Evolutionary conservation across 225 moss, liverwort and hornwort species (phyloP), one percentile per base, ranked within the genome.

Genomic region (Rhytidiadelphus loreus): DNA sequence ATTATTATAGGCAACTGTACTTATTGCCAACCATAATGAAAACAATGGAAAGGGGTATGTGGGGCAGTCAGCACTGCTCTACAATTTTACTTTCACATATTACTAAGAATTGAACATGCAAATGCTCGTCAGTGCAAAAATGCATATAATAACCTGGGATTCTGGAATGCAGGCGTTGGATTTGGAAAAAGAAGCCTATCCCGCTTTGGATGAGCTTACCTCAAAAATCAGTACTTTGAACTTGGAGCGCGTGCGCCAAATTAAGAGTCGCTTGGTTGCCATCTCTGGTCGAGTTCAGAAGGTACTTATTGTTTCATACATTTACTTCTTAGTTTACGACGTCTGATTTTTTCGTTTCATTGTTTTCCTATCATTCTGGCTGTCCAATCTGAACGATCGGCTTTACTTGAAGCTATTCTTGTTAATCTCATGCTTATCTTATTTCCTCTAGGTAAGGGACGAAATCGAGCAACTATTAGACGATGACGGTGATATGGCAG

Each of bases 401-500:
- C n/a, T 53, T 73, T 53, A 50, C 50, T 73, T 81, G 33, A 61
- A 61, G 41, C 84, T 82, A 30, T 86, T 62, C 37, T 50, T 66
- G 39, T 70, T 83, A 29, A 56, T 71, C 77, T 85, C 53, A 66
- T 79, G 48, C 69, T 48, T 60, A 65, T 64, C 65, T 83, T 83
- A 81, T 73, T 62, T 86, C 66, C 60, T 85, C 52, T 90, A 98
- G 98, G 97, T 99, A 33, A 96, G 99, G 90, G 97, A 99, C 91
- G 99, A 99, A 90, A 97, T 99, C 80, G 99, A 99, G 88, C 96
- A 99, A 91, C 92, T 99, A 50, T 94, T 99, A 56, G 99, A 99
- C 87, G 99, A 99, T 82, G 99, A 99, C 88, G 97, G 96, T 77
- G 99, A 99, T 87, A 99, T 99, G 99, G 97, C 97, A 83, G 99